Base-by-base conservation (phyloP, 208 protist genomes). In the Phytomonas francai region DNA sequence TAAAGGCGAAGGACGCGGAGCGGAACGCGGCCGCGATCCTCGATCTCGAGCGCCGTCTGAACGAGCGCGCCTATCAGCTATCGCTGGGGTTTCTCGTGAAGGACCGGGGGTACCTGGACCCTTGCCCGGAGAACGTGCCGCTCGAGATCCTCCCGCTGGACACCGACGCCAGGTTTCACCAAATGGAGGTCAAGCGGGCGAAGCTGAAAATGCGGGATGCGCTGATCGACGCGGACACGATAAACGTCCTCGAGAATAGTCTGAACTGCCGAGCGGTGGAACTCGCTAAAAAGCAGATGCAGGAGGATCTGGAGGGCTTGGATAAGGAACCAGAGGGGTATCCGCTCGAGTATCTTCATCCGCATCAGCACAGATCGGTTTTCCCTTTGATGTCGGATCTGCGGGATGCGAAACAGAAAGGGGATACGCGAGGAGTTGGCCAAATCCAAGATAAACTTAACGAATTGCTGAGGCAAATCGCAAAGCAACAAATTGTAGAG, bases 201-300 rank as follows among this genome's bases (percentile, higher is more conserved):
- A 85, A 80, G 62, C 72, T 93, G 62, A 87, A 85, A 73, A 76
- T 88, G 65, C 85, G 76, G 72, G 83, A 91, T 57, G 49, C 36
- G 7, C 29, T 33, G 6, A 22, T 34, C 7, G 74, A 80, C 54
- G 76, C 68, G 3, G 71, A 68, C 62, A 76, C 76, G 67, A 82
- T 81, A 58, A 76, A 65, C 64, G 72, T 78, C 5, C 77, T 92
- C 11, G 81, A 89, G 81, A 76, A 79, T n/a, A 68, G 67, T 70
- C 75, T 95, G 29, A 92, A 90, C 63, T 79, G 84, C 29, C 78
- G 80, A 31, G 86, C 87, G 25, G 79, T 87, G 58, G 89, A 89
- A 61, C 67, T 95, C 62, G 89, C 89, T 16, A 76, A 70, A 69
- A 67, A 81, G 74, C 74, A 84, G 73, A 66, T 83, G 19, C 74